Evolutionary conservation across 495 filamentous ascomycete genomes (phyloP), one percentile per base, ranked within the genome.

Genomic region (Penicillium desertorum): DNA sequence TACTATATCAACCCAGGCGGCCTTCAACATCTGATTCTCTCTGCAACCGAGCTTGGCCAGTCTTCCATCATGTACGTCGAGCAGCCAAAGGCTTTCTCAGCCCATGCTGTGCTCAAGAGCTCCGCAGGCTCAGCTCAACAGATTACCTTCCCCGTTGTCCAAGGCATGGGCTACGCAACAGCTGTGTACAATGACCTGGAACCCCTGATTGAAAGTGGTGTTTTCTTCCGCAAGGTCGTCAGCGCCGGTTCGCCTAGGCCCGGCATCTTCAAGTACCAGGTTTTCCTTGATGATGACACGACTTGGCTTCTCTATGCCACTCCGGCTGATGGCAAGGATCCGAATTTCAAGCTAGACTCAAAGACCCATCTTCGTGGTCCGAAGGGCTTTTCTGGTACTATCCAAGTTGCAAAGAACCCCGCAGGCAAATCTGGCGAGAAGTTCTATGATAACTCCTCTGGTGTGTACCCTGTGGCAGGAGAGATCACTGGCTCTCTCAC

Each of bases 161-260:
- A 97, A 68, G 94, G 94, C 4, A 92, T 93, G 86, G 91, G 83
- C 0, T 93, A 91, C 59, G 81, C 95, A 11, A 96, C 91, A 5
- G 93, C 79, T 4, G 54, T 88, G n/a, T 98, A 93, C 71, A 80
- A 77, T 43, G 80, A 81, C 32, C 75, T 85, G 5, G 82, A 84
- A 25, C 92, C 93, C 3, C 44, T 87, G 11, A 76, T 98, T 22
- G 83, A 90, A 61, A 89, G 86, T 50, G 86, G 84, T 10, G 79
- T 93, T 1, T 85, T 85, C 61, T 96, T 90, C 77, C 78, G 78
- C 17, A 83, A 82, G 19, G 73, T 97, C 4, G 86, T 83, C 30
- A 76, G 79, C 10, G 75, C 81, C 17, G 71, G 74, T 11, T 79
- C 82, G 0, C 78, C 84, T 7, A 81, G 82, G 54, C 58, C 70